These are phyloP conservation scores for Coniophora puteana DNA, from an alignment of 1,284 basidiomycete genomes.

Conservation along the genomic window DNA sequence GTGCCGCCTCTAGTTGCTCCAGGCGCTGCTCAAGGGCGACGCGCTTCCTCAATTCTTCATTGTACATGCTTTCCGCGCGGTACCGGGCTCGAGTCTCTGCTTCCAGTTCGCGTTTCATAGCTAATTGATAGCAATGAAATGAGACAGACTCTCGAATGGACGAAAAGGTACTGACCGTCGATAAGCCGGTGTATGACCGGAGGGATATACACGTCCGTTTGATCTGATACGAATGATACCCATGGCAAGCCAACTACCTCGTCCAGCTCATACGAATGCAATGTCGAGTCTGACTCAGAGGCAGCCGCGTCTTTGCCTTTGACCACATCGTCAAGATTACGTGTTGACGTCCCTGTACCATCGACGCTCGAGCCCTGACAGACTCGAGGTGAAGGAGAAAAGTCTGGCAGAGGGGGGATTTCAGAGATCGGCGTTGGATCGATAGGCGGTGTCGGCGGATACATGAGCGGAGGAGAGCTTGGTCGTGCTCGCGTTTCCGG, in stretches of 20 bases:
- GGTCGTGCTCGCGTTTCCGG: no score
- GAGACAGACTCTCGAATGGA: neutral
- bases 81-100: conserved; percentile 28
- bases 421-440: no score
- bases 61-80: conserved; percentile 26
- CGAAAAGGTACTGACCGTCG: conserved; percentile 23
- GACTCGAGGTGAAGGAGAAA: no score
- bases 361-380: no score
- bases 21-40: conserved; percentile 17
- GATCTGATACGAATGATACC: conserved; percentile 14
- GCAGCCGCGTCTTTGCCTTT: no score
- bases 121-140: conserved; percentile 20
- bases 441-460: no score
- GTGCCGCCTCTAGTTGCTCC: conserved; percentile 11
- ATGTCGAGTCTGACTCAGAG: no score
- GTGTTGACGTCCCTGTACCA: no score
- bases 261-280: conserved; percentile 32
- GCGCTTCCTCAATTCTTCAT: conserved; percentile 20
- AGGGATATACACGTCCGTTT: conserved; percentile 30
- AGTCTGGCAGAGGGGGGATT: no score
- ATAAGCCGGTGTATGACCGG: conserved; percentile 31
- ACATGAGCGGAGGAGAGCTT: no score
- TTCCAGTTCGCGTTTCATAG: conserved; percentile 31
- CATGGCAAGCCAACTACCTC: conserved; percentile 31
- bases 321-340: no score